Evolutionary conservation across 768 basidiomycete species (phyloP).

Genomic region (Coprinellus micaceus): DNA sequence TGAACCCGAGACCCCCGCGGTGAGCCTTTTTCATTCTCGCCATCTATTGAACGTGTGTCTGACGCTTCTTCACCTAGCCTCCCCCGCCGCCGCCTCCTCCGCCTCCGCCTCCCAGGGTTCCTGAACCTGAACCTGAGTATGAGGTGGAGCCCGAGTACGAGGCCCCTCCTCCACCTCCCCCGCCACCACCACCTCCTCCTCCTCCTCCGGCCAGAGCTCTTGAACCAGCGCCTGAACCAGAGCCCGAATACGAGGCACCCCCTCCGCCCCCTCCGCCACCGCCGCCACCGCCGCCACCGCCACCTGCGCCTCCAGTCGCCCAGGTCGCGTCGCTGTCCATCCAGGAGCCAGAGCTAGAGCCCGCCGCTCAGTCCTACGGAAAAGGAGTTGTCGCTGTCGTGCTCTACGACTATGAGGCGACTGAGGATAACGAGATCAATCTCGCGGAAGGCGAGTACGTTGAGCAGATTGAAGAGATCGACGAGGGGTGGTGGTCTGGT

Average conservation of each 20-base stretch:
- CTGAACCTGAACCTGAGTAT: constrained; percentile 26
- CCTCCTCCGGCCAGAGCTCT: constrained; percentile 29
- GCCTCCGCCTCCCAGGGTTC: constrained; percentile 31
- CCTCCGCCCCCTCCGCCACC: constrained; percentile 42
- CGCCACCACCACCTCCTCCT: constrained; percentile 39
- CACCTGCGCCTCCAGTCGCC: constrained; percentile 46
- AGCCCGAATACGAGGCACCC: constrained; percentile 26
- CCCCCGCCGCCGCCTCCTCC: constrained; percentile 35
- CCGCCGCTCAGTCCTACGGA: constrained; percentile 27
- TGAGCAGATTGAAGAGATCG: constrained; percentile 77
- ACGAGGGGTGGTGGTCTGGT: constrained; percentile 93
- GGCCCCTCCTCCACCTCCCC: constrained; percentile 19
- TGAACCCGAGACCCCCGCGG: constrained; percentile 24
- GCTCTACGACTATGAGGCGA: constrained; percentile 79
- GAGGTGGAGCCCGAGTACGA: constrained; percentile 15
- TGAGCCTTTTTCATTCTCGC: constrained; percentile 39
- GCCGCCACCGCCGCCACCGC: constrained; percentile 48
- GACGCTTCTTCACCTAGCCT: too few species aligned
- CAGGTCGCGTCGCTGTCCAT: constrained; percentile 32
- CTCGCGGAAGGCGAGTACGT: constrained; percentile 80
- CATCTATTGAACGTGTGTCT: constrained; percentile 33
- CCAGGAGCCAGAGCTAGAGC: constrained; percentile 35
- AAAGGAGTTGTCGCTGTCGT: constrained; percentile 70
- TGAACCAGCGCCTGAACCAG: neutral
- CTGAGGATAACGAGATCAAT: constrained; percentile 83